Evolutionary conservation across 2,329 filamentous ascomycete species (phyloP).

Genomic region (Colletotrichum brevisporum): DNA sequence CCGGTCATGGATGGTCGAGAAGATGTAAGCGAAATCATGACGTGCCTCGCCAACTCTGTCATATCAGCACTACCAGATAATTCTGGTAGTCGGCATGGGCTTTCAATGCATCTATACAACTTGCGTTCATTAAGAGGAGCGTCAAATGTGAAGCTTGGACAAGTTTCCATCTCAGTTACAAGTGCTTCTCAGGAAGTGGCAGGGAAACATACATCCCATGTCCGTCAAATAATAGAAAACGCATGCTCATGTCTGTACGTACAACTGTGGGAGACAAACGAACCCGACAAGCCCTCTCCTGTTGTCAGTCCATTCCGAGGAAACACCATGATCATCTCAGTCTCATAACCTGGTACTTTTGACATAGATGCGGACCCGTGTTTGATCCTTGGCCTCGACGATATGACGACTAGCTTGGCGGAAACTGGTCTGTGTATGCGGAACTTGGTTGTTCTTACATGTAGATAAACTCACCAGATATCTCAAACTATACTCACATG

Average conservation of each 20-base stretch:
- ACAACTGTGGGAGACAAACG: not conserved
- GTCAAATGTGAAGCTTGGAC: not conserved
- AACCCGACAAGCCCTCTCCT: not conserved
- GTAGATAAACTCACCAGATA: not conserved
- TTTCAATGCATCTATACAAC: not conserved
- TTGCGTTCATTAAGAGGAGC: not conserved
- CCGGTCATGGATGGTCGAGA: constrained; percentile 52
- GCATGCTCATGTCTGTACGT: no score
- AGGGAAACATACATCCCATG: no score
- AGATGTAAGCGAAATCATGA: constrained; percentile 50
- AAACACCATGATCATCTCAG: not conserved
- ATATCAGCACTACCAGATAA: not conserved
- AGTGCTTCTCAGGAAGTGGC: no score
- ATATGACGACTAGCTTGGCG: not conserved
- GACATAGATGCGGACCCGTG: not conserved
- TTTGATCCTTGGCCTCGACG: not conserved
- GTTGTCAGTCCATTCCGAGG: not conserved
- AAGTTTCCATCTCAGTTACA: not conserved
- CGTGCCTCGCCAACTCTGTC: not conserved
- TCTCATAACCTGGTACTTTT: not conserved
- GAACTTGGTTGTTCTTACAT: not conserved
- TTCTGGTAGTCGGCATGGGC: not conserved
- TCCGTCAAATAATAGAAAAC: no score
- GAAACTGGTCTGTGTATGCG: not conserved
- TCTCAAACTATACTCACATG: not conserved